Conservation (phyloP, 306 rosid species). For the Quercus parvula region DNA sequence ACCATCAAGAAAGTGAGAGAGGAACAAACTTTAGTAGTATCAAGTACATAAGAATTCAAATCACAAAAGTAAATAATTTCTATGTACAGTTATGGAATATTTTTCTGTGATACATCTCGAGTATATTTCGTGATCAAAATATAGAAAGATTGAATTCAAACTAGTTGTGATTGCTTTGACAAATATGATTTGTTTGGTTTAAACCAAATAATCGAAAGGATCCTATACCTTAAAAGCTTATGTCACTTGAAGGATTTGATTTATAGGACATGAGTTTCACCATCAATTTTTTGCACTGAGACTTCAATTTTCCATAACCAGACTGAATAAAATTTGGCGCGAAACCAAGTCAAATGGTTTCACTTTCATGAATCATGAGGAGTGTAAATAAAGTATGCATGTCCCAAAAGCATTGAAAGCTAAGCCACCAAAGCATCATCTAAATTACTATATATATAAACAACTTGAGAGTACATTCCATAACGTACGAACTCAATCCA, state of each 20-base stretch:
- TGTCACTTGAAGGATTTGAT: neutral
- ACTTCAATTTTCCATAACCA: neutral
- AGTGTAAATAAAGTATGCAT: neutral
- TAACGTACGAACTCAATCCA: constrained; percentile 3
- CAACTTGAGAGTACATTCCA: neutral
- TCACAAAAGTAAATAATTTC: no score
- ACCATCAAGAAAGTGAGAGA: no score
- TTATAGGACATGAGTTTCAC: no score
- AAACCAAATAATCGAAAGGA: neutral
- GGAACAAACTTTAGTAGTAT: no score
- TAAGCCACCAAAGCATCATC: neutral
- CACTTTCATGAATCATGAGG: neutral
- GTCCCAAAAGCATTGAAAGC: neutral
- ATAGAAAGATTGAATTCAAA: no score
- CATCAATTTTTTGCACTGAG: neutral
- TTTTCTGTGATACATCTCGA: no score
- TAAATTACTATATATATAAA: neutral
- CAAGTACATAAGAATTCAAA: no score
- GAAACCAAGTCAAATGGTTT: neutral
- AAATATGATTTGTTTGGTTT: no score
- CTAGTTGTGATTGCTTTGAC: no score
- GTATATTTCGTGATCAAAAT: no score
- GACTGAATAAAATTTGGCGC: neutral
- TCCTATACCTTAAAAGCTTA: neutral
- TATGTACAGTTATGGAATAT: no score